Conservation (phyloP, 148 eudicot genomes). For the Silene conica region DNA sequence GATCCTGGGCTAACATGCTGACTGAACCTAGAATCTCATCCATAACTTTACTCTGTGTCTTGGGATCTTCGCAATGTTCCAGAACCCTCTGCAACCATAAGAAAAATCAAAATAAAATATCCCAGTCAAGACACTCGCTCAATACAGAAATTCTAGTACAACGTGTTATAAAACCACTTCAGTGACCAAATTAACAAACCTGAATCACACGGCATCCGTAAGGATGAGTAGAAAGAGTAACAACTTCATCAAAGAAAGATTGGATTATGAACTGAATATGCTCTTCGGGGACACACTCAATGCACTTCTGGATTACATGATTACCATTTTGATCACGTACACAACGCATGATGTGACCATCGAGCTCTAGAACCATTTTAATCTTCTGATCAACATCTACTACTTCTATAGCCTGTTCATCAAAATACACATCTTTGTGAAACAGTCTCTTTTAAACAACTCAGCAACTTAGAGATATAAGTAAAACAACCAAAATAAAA, state of each 20-base stretch:
- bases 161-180: not conserved
- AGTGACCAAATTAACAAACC: slow-evolving; percentile 34
- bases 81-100: slow-evolving; percentile 62
- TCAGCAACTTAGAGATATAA: not conserved
- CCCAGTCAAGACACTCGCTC: not conserved
- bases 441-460: not conserved
- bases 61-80: slow-evolving; percentile 81
- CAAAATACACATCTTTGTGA: not conserved
- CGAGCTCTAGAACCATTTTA: slow-evolving; percentile 88
- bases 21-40: slow-evolving; percentile 81
- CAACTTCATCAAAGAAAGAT: slow-evolving; percentile 92
- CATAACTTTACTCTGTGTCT: slow-evolving; percentile 88
- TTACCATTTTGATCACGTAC: slow-evolving; percentile 99
- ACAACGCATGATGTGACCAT: slow-evolving; percentile 94
- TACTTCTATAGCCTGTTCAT: slow-evolving; percentile 88
- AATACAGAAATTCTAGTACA: not conserved
- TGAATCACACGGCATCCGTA: slow-evolving; percentile 99
- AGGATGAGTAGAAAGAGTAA: slow-evolving; percentile 94
- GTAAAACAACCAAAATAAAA: not conserved
- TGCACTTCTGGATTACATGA: slow-evolving; percentile 97
- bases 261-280: slow-evolving; percentile 78
- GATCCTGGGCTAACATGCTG: slow-evolving; percentile 97
- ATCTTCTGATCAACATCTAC: slow-evolving; percentile 97
- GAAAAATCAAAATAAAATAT: slow-evolving; percentile 2
- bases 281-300: slow-evolving; percentile 96